These are phyloP conservation scores for Dimocarpus longan DNA, from an alignment of 345 rosid species.

Conservation along the genomic window DNA sequence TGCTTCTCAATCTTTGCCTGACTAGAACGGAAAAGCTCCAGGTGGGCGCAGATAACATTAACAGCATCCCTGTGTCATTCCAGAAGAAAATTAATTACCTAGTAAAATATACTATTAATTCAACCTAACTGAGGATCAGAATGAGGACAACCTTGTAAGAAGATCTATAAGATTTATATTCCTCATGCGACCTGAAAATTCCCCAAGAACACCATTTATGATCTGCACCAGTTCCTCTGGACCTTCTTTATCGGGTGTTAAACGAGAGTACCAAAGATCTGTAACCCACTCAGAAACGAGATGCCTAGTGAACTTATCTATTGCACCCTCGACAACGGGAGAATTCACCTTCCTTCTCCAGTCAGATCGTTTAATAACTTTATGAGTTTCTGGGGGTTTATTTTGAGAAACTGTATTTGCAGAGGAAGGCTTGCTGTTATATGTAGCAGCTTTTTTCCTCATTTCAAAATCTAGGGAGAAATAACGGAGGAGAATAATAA, in stretches of 20 bases:
- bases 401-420: conserved; percentile 31
- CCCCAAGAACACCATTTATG: conserved; percentile 79
- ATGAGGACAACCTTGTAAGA: conserved; percentile 64
- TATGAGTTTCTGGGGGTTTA: conserved; percentile 50
- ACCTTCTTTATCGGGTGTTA: conserved; percentile 86
- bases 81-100: conserved; percentile 37
- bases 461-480: conserved; percentile 79
- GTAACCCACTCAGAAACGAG: conserved; percentile 90
- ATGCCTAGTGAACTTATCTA: conserved; percentile 84
- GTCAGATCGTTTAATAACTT: conserved; percentile 50
- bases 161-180: conserved; percentile 88
- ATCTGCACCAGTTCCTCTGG: conserved; percentile 86
- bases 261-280: conserved; percentile 90
- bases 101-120: conserved; percentile 8
- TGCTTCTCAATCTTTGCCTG: conserved; percentile 72
- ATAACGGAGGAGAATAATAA: conserved; percentile 81
- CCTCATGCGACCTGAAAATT: conserved; percentile 73
- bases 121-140: conserved; percentile 18
- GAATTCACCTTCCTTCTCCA: conserved; percentile 96
- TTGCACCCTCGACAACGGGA: conserved; percentile 83
- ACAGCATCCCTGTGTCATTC: conserved; percentile 82
- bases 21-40: conserved; percentile 80
- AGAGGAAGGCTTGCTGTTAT: conserved; percentile 55
- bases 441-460: conserved; percentile 72
- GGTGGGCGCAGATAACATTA: conserved; percentile 64